A percentile compares a stretch with the other conserved stretches of the same genome.
Evolutionary conservation across 129 eudicot species (phyloP).

Genomic region (Escallonia herrerae): DNA sequence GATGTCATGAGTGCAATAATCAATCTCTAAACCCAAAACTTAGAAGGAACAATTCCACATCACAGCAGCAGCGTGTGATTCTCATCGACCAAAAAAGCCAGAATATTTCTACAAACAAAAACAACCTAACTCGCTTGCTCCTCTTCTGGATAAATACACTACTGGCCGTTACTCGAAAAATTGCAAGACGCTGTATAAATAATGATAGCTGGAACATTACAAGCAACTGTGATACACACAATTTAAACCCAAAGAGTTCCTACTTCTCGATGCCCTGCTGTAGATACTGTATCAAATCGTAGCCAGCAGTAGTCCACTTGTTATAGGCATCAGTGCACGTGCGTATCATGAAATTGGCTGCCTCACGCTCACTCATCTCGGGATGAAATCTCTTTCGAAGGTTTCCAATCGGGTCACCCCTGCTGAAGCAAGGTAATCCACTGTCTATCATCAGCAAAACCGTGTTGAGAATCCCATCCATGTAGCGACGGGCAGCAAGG

Average conservation of each 20-base stretch:
- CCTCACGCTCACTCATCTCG: constrained; percentile 96
- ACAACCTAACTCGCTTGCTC: background rate
- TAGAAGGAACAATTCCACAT: too few species aligned
- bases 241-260: background rate
- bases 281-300: constrained; percentile 90
- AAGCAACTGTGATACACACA: background rate
- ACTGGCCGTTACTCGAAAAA: constrained; percentile 14
- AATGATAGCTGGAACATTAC: constrained; percentile 3
- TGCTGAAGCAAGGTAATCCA: constrained; percentile 96
- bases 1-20: too few species aligned
- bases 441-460: constrained; percentile 87
- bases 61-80: background rate
- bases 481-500: constrained; percentile 90
- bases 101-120: background rate
- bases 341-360: constrained; percentile 92
- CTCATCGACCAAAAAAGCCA: background rate
- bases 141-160: background rate
- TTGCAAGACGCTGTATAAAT: constrained; percentile 1
- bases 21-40: too few species aligned
- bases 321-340: constrained; percentile 90
- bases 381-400: constrained; percentile 94
- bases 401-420: constrained; percentile 96
- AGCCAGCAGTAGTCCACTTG: constrained; percentile 98
- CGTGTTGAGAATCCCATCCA: constrained; percentile 90
- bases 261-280: constrained; percentile 97